A percentile compares a stretch with the other conserved stretches of the same genome.
phyloP scores from a whole-genome alignment of 2,329 filamentous ascomycete species.

The Ascochyta lentis region DNA sequence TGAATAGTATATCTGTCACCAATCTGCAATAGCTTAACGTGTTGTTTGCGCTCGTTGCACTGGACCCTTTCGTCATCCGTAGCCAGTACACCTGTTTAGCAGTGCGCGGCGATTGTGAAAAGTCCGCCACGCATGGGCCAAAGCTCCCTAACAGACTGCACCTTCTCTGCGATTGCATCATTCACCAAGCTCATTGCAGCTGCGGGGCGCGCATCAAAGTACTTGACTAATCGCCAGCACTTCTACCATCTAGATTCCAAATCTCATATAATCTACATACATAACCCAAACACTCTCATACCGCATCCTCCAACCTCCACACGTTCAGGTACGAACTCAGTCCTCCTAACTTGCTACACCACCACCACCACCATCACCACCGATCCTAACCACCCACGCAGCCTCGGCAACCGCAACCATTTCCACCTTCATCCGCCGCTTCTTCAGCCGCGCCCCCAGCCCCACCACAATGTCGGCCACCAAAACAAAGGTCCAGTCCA shows the following conservation, averaged over 20 bases:
- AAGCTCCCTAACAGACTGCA: conserved; percentile 21
- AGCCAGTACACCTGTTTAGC: conserved; percentile 15
- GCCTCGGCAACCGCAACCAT: conserved; percentile 56
- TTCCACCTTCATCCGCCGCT: conserved; percentile 69
- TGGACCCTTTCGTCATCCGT: conserved; percentile 14
- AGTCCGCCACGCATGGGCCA: conserved; percentile 18
- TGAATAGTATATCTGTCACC: not conserved
- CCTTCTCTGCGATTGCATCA: conserved; percentile 41
- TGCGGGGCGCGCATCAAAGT: conserved; percentile 39
- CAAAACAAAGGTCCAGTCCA: conserved; percentile 79
- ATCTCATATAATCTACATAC: conserved; percentile 12
- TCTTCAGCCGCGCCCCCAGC: conserved; percentile 68
- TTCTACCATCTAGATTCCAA: conserved; percentile 25
- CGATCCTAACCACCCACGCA: conserved; percentile 1
- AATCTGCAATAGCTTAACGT: not conserved
- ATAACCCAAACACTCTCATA: not conserved
- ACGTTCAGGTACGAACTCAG: not conserved
- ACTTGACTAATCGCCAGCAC: conserved; percentile 24
- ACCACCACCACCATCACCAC: not conserved
- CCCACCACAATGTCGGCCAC: conserved; percentile 80
- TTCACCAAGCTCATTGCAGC: conserved; percentile 24
- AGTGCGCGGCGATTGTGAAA: conserved; percentile 10
- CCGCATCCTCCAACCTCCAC: not conserved
- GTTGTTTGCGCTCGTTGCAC: not conserved
- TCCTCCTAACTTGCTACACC: not conserved